A percentile compares a stretch with the other conserved stretches of the same genome.
phyloP scores from a whole-genome alignment of 192 early-diverging fungal species.

The Backusella liffmaniae region DNA sequence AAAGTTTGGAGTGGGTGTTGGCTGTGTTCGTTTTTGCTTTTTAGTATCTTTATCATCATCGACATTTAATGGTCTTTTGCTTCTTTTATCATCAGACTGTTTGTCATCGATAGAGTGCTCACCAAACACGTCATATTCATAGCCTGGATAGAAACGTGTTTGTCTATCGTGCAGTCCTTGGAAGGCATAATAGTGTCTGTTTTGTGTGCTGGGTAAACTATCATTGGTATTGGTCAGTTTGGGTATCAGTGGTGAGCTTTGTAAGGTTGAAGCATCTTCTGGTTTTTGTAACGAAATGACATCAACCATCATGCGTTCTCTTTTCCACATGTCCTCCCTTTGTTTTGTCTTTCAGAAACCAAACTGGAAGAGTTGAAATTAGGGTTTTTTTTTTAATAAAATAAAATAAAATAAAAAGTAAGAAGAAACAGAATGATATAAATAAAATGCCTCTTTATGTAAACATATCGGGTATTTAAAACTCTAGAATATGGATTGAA shows the following conservation, averaged over 20 bases:
- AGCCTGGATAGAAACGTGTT: not conserved
- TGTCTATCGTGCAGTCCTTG: not conserved
- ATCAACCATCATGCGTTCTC: constrained; percentile 17
- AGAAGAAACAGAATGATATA: not conserved
- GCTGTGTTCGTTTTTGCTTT: not conserved
- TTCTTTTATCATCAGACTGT: not conserved
- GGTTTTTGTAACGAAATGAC: constrained; percentile 9
- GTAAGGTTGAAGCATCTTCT: not conserved
- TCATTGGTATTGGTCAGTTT: not conserved
- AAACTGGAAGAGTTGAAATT: not conserved
- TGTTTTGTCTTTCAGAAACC: not conserved
- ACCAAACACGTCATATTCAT: not conserved
- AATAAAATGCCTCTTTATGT: not conserved
- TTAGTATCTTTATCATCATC: not conserved
- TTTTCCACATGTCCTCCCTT: not conserved
- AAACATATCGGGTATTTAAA: not conserved
- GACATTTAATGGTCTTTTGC: not conserved
- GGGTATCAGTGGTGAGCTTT: not conserved
- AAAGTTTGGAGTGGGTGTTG: not conserved
- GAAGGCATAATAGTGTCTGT: constrained; percentile 8
- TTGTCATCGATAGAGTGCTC: not conserved
- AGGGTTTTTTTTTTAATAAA: not conserved
- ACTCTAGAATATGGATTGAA: not conserved
- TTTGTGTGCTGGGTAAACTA: not conserved
- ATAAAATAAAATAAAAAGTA: too few relatives aligned